Conservation (phyloP, 768 basidiomycete genomes). For the Hysterangium stoloniferum region DNA sequence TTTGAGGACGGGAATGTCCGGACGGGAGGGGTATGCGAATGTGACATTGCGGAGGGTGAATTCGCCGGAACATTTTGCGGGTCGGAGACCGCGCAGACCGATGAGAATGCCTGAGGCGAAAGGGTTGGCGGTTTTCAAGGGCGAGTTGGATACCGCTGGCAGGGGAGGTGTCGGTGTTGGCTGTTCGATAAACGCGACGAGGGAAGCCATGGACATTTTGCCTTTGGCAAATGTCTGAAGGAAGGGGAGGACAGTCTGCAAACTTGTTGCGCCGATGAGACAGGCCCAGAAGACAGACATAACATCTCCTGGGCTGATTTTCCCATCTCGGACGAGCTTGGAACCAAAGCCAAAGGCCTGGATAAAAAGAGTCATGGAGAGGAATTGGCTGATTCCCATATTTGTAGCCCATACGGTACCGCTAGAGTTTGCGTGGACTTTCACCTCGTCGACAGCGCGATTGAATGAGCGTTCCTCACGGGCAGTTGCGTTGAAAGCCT, state of each 20-base stretch:
- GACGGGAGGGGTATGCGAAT: slow-evolving; percentile 70
- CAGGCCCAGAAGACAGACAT: slow-evolving; percentile 99
- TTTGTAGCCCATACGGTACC: slow-evolving; percentile 66
- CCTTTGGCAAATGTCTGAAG: slow-evolving; percentile 73
- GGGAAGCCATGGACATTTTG: slow-evolving; percentile 68
- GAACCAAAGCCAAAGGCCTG: slow-evolving; percentile 96
- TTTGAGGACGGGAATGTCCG: slow-evolving; percentile 47
- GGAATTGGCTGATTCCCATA: slow-evolving; percentile 64
- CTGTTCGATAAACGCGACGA: slow-evolving; percentile 52
- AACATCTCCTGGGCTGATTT: slow-evolving; percentile 62
- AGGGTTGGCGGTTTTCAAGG: neutral
- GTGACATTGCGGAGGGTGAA: slow-evolving; percentile 51
- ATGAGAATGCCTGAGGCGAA: neutral
- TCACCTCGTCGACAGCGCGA: slow-evolving; percentile 12
- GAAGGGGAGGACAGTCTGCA: slow-evolving; percentile 83
- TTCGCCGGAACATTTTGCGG: slow-evolving; percentile 60
- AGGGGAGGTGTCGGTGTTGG: slow-evolving; percentile 17
- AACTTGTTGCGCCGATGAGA: slow-evolving; percentile 78
- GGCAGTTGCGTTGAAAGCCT: slow-evolving; percentile 35
- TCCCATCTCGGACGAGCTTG: slow-evolving; percentile 76
- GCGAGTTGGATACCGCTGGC: slow-evolving; percentile 8
- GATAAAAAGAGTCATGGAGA: slow-evolving; percentile 89
- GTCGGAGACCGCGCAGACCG: slow-evolving; percentile 58
- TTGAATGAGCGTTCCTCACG: slow-evolving; percentile 19
- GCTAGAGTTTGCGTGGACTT: slow-evolving; percentile 1